Evolutionary conservation across 2,329 filamentous ascomycete genomes (phyloP).

Genomic region (Pyricularia sp.): DNA sequence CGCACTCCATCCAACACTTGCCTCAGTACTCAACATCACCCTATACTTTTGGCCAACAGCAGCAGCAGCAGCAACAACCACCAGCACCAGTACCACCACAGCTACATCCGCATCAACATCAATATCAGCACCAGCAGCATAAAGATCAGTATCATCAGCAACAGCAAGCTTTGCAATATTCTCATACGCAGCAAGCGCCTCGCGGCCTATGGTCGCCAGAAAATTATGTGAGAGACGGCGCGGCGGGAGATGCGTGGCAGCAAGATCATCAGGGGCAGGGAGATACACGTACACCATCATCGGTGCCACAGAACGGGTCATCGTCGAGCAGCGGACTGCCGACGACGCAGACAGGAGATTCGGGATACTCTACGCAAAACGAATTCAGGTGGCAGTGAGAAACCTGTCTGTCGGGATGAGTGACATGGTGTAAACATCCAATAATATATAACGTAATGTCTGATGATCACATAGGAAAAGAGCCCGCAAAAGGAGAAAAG

Average conservation of each 20-base stretch:
- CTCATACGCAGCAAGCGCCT: background rate
- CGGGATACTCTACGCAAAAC: background rate
- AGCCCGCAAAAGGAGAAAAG: background rate
- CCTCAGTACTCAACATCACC: background rate
- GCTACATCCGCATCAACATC: background rate
- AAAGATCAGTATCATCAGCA: slow-evolving; percentile 12
- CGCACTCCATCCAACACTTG: background rate
- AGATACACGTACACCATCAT: background rate
- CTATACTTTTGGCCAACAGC: background rate
- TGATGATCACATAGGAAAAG: background rate
- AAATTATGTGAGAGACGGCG: background rate
- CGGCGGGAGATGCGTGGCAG: background rate
- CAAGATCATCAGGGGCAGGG: background rate
- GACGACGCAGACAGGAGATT: background rate
- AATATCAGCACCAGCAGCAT: background rate
- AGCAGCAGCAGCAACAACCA: slow-evolving; percentile 4
- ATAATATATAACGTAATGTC: background rate
- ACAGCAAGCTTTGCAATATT: background rate
- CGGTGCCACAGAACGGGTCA: background rate
- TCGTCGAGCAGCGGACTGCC: background rate
- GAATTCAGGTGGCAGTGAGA: background rate
- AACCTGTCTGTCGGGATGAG: background rate
- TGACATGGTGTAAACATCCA: background rate
- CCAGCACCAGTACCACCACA: background rate
- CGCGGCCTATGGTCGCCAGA: background rate